phyloP scores from a whole-genome alignment of 1,284 basidiomycete genomes.

The Tylopilus sp. region DNA sequence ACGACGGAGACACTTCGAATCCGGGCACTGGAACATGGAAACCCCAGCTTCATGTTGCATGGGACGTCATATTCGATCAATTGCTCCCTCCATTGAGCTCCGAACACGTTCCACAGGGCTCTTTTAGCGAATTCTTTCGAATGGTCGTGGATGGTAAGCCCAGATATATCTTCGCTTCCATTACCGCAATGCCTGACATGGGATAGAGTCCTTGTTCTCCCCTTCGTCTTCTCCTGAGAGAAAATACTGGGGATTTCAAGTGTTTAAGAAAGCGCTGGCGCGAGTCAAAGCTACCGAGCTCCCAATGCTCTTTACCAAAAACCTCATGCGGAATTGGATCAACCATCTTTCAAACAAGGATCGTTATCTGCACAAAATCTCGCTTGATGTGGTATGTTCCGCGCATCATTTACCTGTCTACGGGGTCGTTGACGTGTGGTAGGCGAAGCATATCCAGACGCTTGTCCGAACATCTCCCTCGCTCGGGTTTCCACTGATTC shows the following conservation, averaged over 20 bases:
- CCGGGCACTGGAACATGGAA: slow-evolving; percentile 72
- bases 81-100: slow-evolving; percentile 56
- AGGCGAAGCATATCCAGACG: slow-evolving; percentile 74
- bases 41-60: slow-evolving; percentile 89
- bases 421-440: slow-evolving; percentile 1
- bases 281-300: slow-evolving; percentile 65
- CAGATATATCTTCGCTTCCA: background rate
- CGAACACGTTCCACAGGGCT: slow-evolving; percentile 45
- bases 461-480: slow-evolving; percentile 76
- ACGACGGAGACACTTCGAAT: slow-evolving; percentile 48
- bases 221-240: slow-evolving; percentile 81
- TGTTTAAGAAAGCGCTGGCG: slow-evolving; percentile 80
- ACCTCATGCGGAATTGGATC: slow-evolving; percentile 96
- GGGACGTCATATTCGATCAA: slow-evolving; percentile 79
- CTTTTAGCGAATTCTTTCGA: slow-evolving; percentile 88
- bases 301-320: slow-evolving; percentile 89
- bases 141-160: slow-evolving; percentile 83
- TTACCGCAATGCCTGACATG: slow-evolving; percentile 7
- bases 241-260: slow-evolving; percentile 95
- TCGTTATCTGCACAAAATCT: slow-evolving; percentile 86
- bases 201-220: slow-evolving; percentile 81
- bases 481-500: slow-evolving; percentile 80
- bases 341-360: slow-evolving; percentile 89
- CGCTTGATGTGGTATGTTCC: slow-evolving; percentile 66
- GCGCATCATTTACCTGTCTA: background rate